Percentiles rank a stretch among this genome's conserved stretches.
phyloP scores from a whole-genome alignment of 352 stramenopile species.

The Elongisporangium prolatum region DNA sequence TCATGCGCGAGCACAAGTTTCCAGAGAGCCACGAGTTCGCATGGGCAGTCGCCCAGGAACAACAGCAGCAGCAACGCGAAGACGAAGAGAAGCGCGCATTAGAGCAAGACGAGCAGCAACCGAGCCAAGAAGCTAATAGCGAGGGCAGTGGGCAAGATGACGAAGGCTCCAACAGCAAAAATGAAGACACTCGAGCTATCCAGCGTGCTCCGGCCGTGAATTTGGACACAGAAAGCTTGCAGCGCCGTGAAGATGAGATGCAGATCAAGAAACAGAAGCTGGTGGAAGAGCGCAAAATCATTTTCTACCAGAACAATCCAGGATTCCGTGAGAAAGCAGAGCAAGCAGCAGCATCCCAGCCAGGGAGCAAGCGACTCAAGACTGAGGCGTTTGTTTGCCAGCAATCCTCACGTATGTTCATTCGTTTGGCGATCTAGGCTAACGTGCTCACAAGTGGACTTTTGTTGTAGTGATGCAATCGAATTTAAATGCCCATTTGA shows the following conservation, averaged over 20 bases:
- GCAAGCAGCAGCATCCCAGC: not conserved
- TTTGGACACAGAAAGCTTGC: constrained; percentile 29
- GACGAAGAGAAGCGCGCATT: constrained; percentile 21
- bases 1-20: constrained; percentile 36
- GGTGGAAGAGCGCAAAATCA: constrained; percentile 46
- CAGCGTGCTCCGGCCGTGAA: constrained; percentile 26
- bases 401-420: constrained; percentile 54
- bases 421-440: not conserved
- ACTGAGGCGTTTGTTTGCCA: constrained; percentile 63
- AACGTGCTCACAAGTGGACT: not conserved
- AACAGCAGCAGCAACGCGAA: constrained; percentile 21
- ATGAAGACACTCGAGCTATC: constrained; percentile 30
- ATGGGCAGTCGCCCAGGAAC: constrained; percentile 17
- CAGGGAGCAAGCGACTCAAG: constrained; percentile 32
- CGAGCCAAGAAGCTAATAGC: constrained; percentile 5
- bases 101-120: constrained; percentile 14
- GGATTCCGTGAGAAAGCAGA: constrained; percentile 46
- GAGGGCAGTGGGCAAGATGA: constrained; percentile 21
- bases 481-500: constrained; percentile 78
- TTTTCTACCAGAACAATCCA: constrained; percentile 79
- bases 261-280: constrained; percentile 44
- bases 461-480: constrained; percentile 43
- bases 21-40: constrained; percentile 20
- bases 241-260: constrained; percentile 38
- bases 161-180: constrained; percentile 47